Percentiles rank a stretch among this genome's conserved stretches.
Conservation (phyloP, 176 grass and related monocot genomes). For the Musa itinerans region DNA sequence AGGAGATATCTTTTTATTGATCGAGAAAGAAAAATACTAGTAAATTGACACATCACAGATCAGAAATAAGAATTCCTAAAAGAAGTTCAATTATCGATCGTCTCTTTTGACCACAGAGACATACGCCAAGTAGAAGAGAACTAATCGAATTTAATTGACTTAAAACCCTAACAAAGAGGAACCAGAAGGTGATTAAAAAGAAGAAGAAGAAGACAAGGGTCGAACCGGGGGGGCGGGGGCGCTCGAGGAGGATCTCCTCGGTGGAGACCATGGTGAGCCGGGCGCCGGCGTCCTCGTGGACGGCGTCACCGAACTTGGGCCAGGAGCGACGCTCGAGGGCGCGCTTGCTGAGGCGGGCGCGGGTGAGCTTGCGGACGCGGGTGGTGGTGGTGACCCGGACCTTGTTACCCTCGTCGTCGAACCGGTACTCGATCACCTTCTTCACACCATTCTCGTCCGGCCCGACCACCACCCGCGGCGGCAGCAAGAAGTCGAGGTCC, state of each 20-base stretch:
- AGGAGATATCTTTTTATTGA: too few relatives aligned
- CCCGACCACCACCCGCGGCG: slow-evolving; percentile 49
- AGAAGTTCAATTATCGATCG: too few relatives aligned
- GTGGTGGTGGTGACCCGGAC: slow-evolving; percentile 74
- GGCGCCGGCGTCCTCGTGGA: slow-evolving; percentile 48
- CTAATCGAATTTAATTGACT: too few relatives aligned
- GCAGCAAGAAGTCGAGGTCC: slow-evolving; percentile 74
- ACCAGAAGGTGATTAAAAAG: neutral
- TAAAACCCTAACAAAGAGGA: neutral
- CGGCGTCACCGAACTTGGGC: slow-evolving; percentile 72
- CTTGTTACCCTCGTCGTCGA: slow-evolving; percentile 76
- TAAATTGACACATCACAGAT: too few relatives aligned
- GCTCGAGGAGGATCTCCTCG: slow-evolving; percentile 78
- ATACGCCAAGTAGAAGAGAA: too few relatives aligned
- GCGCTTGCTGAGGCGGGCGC: slow-evolving; percentile 55
- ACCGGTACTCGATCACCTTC: slow-evolving; percentile 62
- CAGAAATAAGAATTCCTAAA: too few relatives aligned
- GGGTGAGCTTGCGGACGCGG: slow-evolving; percentile 58
- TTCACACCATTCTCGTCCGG: slow-evolving; percentile 72
- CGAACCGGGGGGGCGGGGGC: slow-evolving; percentile 65
- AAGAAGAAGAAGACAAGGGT: neutral
- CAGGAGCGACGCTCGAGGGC: slow-evolving; percentile 67
- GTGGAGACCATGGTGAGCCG: slow-evolving; percentile 72
- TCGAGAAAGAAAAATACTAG: too few relatives aligned
- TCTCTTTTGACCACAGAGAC: too few relatives aligned